Percentiles rank a stretch among this genome's conserved stretches.
These are phyloP conservation scores for Eleusine coracana DNA, from an alignment of 176 grass and related monocot genomes.

Conservation along the genomic window DNA sequence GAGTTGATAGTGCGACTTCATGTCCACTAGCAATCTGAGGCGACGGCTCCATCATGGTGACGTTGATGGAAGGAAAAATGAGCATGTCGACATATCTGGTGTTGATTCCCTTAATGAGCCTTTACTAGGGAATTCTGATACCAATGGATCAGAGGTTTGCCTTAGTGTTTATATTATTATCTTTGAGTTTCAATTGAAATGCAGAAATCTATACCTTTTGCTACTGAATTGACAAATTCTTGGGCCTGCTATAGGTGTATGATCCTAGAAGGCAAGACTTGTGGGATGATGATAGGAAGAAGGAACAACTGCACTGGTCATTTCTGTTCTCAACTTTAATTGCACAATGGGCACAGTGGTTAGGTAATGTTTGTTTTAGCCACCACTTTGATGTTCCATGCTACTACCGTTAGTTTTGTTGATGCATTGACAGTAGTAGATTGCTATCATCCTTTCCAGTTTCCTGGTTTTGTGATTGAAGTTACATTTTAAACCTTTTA, in stretches of 20 bases:
- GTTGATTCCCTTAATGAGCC: conserved; percentile 66
- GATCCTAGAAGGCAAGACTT: conserved; percentile 54
- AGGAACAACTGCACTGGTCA: conserved; percentile 86
- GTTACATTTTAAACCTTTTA: neutral
- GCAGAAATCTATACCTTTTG: neutral
- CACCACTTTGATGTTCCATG: conserved; percentile 2
- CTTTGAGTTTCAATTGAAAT: too few species aligned
- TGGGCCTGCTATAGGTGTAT: conserved; percentile 49
- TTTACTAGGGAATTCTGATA: conserved; percentile 53
- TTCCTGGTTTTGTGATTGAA: conserved; percentile 7
- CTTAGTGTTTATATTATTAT: neutral
- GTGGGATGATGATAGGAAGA: conserved; percentile 73
- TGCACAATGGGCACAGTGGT: conserved; percentile 89
- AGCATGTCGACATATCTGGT: conserved; percentile 55
- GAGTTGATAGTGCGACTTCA: conserved; percentile 10
- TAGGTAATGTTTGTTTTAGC: conserved; percentile 59
- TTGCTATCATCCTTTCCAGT: neutral
- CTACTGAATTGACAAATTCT: neutral
- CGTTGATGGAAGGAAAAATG: conserved; percentile 67
- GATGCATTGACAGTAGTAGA: neutral
- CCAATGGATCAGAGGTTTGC: conserved; percentile 43
- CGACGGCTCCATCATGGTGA: conserved; percentile 75
- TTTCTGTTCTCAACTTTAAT: conserved; percentile 87
- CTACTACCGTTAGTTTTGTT: neutral
- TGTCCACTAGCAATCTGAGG: conserved; percentile 75